Base-by-base conservation (phyloP, 371 early-diverging fungal genomes). In the Batrachochytrium dendrobatidis region DNA sequence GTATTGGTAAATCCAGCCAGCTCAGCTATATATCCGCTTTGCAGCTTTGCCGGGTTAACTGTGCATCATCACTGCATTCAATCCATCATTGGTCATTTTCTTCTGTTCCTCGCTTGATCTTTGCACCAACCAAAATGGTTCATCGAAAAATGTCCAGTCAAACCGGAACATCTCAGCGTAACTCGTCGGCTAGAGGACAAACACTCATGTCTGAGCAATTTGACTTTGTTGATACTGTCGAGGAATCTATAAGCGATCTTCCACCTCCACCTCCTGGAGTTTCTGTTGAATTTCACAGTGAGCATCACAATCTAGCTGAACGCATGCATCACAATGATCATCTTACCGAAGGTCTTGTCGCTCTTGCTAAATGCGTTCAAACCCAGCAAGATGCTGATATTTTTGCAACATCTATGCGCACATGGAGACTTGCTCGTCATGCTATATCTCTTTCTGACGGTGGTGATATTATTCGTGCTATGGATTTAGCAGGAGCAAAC, bases 401-500 rank as follows among this genome's bases (percentile, higher is more conserved):
- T 8, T 49, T 49, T 49, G 50, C 25, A 8, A 12, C 50, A 8
- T 4, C 31, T 5, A 26, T 49, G 25, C 18, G 25, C 25, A 18
- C 28, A 8, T 49, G 50, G 50, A 4, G 22, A 4, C 7, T 26
- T 10, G 18, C 5, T 7, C 8, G 50, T 10, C 50, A 49, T 31
- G 18, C 50, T 2, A 29, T 10, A 26, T 15, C 50, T 2, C 10
- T 12, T 3, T 48, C 55, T 1, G 67, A 71, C 58, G 33, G 31
- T 20, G 17, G 24, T 26, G 26, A 60, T 5, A 35, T 67, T 31
- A 28, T 60, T 24, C 58, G 34, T 18, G 7, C 30, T 28, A 51
- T 71, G 6, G 24, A 57, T 5, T n/a, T 22, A 0, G 53, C 34
- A 5, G 30, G 53, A 2, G 60, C 56, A n/a, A 49, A 31, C 30